Evolutionary conservation across 2,329 filamentous ascomycete species (phyloP).

Genomic region (Botrytis fabae): DNA sequence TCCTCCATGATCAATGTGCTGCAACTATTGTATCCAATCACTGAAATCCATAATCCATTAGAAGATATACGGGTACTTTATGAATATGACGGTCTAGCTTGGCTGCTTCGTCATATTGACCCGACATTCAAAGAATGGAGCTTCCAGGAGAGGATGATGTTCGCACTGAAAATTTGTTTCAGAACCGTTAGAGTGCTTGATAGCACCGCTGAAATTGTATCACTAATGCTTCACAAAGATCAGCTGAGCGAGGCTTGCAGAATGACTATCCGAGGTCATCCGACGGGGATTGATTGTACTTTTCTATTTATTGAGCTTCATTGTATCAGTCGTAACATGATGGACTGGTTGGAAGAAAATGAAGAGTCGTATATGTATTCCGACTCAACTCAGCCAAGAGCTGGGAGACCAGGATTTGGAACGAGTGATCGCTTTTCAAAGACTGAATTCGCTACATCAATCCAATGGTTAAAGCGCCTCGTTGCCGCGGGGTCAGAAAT

Average conservation of each 20-base stretch:
- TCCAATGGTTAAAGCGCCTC: not conserved
- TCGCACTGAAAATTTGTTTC: not conserved
- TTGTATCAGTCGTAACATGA: no score
- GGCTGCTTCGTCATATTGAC: not conserved
- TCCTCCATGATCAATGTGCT: rapidly evolving
- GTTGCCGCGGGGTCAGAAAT: rapidly evolving
- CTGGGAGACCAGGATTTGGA: not conserved
- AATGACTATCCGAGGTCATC: not conserved
- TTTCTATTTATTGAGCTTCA: not conserved
- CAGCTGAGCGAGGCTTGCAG: not conserved
- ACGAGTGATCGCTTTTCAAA: not conserved
- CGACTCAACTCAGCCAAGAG: not conserved
- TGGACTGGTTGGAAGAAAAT: not conserved
- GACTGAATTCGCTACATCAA: rapidly evolving
- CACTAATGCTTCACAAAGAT: not conserved
- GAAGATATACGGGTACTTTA: rapidly evolving
- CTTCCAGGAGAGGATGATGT: not conserved
- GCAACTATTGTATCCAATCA: not conserved
- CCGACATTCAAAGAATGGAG: not conserved
- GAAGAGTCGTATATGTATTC: rapidly evolving
- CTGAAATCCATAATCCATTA: not conserved
- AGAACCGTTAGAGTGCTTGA: rapidly evolving
- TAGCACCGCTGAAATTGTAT: not conserved
- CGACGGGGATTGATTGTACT: rapidly evolving
- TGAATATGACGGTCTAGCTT: rapidly evolving